Percentiles rank a stretch among this genome's conserved stretches.
Evolutionary conservation across 2,329 filamentous ascomycete genomes (phyloP).

Genomic region (Periconia sp.): DNA sequence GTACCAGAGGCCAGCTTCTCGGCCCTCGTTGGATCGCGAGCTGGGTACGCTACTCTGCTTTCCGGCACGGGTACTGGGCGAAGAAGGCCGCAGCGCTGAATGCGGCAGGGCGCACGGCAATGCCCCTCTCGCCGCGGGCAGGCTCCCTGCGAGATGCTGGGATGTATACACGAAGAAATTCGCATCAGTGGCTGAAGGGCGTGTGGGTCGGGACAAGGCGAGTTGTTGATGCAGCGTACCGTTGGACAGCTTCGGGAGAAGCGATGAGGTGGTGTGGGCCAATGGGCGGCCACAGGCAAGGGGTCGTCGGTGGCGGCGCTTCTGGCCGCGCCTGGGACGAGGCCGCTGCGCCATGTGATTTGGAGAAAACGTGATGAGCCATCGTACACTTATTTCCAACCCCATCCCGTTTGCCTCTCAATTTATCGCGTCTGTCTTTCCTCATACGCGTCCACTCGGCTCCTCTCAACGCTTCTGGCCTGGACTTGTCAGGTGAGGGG

Average conservation of each 20-base stretch:
- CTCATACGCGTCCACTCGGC: no score
- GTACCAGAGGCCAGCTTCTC: conserved; percentile 14
- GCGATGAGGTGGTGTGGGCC: conserved; percentile 17
- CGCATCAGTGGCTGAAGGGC: conserved; percentile 18
- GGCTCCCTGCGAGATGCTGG: conserved; percentile 29
- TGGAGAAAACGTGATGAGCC: conserved; percentile 27
- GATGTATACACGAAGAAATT: conserved; percentile 6
- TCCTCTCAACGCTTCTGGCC: neutral
- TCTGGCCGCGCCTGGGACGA: conserved; percentile 11
- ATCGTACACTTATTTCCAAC: neutral
- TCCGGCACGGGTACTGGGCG: conserved; percentile 31
- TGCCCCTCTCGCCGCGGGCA: conserved; percentile 17
- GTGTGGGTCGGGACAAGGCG: conserved; percentile 21
- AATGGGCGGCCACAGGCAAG: conserved; percentile 25
- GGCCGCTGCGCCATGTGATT: conserved; percentile 25
- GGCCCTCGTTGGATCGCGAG: conserved; percentile 26
- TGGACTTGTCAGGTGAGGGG: neutral
- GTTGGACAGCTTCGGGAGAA: conserved; percentile 25
- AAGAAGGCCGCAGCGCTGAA: no score
- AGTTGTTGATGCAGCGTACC: conserved; percentile 23
- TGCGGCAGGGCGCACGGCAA: conserved; percentile 18
- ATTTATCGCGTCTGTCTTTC: neutral
- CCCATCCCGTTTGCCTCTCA: conserved; percentile 1
- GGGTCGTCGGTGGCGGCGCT: conserved; percentile 23
- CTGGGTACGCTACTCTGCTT: conserved; percentile 21